A percentile compares a stretch with the other conserved stretches of the same genome.
phyloP scores from a whole-genome alignment of 2,329 filamentous ascomycete species.

The Amauroascus niger region DNA sequence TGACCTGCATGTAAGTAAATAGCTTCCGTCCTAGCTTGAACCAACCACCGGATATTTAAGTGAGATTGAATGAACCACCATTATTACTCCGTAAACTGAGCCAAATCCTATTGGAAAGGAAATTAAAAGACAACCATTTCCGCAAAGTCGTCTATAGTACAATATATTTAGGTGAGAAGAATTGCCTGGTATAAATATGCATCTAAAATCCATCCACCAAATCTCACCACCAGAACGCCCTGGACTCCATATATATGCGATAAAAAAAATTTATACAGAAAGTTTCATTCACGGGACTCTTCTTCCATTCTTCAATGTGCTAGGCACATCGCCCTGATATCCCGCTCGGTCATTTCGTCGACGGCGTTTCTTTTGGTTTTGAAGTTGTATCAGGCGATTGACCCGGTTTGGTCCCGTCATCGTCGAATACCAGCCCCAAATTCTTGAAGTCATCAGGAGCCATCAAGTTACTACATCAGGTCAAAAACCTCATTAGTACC shows the following conservation, averaged over 20 bases:
- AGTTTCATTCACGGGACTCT: not conserved
- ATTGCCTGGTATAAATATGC: not conserved
- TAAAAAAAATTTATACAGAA: too few relatives aligned
- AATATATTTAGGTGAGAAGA: constrained; percentile 5
- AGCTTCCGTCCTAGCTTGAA: too few relatives aligned
- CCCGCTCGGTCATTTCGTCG: not conserved
- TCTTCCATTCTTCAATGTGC: too few relatives aligned
- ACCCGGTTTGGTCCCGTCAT: constrained; percentile 21
- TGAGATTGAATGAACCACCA: too few relatives aligned
- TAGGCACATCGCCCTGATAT: too few relatives aligned
- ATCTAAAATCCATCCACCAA: too few relatives aligned
- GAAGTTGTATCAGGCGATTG: constrained; percentile 6
- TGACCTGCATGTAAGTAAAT: too few relatives aligned
- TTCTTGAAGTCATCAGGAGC: constrained; percentile 92
- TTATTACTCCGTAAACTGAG: too few relatives aligned
- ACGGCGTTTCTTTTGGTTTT: not conserved
- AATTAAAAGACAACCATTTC: not conserved
- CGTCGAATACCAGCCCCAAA: constrained; percentile 61
- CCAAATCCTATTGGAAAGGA: too few relatives aligned
- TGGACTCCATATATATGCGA: not conserved
- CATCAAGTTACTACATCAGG: constrained; percentile 68
- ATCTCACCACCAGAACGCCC: not conserved
- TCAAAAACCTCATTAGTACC: not conserved
- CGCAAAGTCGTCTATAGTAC: not conserved
- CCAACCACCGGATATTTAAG: too few relatives aligned